A percentile compares a stretch with the other conserved stretches of the same genome.
Evolutionary conservation across 345 rosid genomes (phyloP).

Genomic region (Crucihimalaya himalaica): DNA sequence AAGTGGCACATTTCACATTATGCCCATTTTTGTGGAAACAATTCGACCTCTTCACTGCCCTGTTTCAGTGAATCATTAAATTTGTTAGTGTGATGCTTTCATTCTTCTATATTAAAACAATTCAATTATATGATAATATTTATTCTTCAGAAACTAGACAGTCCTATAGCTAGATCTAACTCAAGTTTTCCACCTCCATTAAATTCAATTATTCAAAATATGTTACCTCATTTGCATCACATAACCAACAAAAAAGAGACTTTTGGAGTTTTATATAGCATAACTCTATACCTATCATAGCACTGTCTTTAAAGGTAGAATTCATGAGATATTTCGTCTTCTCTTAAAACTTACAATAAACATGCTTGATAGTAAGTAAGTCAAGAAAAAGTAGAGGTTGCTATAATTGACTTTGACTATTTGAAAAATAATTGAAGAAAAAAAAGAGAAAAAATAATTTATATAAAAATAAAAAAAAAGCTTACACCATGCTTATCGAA

Average conservation of each 20-base stretch:
- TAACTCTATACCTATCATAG: neutral
- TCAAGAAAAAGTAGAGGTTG: neutral
- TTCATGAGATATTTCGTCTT: neutral
- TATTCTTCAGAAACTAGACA: neutral
- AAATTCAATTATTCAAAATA: neutral
- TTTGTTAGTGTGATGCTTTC: neutral
- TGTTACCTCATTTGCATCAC: neutral
- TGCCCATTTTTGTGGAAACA: conserved; percentile 81
- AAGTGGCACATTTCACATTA: conserved; percentile 49
- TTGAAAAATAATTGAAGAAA: neutral
- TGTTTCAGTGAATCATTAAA: conserved; percentile 29
- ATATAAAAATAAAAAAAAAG: neutral
- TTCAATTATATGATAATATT: neutral
- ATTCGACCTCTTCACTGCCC: conserved; percentile 77
- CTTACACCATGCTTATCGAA: conserved; percentile 95
- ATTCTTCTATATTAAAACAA: neutral
- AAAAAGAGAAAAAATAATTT: neutral
- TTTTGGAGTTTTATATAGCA: neutral
- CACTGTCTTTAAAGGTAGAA: neutral
- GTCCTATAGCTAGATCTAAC: neutral
- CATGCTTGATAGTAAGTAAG: conserved; percentile 11
- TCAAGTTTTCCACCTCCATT: neutral
- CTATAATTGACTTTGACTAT: neutral
- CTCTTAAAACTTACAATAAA: neutral
- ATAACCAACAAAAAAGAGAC: neutral